Evolutionary conservation across 179 eudicot species (phyloP).

Genomic region (Patellifolia procumbens): DNA sequence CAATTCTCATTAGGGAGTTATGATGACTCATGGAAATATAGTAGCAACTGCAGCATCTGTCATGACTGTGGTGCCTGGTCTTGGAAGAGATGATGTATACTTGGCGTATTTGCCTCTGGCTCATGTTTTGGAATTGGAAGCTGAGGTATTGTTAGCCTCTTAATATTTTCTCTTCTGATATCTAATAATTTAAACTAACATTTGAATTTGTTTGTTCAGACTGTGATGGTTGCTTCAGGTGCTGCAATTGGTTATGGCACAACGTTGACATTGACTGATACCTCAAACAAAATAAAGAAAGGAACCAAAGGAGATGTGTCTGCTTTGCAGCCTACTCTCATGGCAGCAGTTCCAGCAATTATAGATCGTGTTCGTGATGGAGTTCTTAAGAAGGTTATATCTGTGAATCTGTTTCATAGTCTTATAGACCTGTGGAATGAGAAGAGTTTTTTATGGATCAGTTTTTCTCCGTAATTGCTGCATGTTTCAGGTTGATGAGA

Average conservation of each 20-base stretch:
- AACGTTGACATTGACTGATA: constrained; percentile 87
- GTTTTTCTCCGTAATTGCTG: background rate
- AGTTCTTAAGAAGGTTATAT: constrained; percentile 73
- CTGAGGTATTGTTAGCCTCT: constrained; percentile 61
- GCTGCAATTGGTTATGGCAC: constrained; percentile 84
- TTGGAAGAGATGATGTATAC: constrained; percentile 72
- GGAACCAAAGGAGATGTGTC: constrained; percentile 95
- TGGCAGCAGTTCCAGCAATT: constrained; percentile 97
- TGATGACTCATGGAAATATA: constrained; percentile 92
- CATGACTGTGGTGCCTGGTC: constrained; percentile 67
- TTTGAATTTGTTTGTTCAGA: constrained; percentile 47
- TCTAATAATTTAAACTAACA: background rate
- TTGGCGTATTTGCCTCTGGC: constrained; percentile 93
- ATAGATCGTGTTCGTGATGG: constrained; percentile 96
- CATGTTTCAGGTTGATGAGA: constrained; percentile 70
- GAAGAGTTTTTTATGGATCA: background rate
- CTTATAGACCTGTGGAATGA: constrained; percentile 7
- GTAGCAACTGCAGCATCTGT: constrained; percentile 94
- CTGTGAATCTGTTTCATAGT: background rate
- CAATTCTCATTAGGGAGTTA: constrained; percentile 65
- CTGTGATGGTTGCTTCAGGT: constrained; percentile 82
- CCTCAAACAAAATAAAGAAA: constrained; percentile 87
- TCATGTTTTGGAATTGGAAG: constrained; percentile 93
- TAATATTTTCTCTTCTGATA: background rate
- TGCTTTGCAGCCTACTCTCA: constrained; percentile 74